Percentiles rank a stretch among this genome's conserved stretches.
phyloP scores from a whole-genome alignment of 331 rosid genomes.

The Stylosanthes scabra region DNA sequence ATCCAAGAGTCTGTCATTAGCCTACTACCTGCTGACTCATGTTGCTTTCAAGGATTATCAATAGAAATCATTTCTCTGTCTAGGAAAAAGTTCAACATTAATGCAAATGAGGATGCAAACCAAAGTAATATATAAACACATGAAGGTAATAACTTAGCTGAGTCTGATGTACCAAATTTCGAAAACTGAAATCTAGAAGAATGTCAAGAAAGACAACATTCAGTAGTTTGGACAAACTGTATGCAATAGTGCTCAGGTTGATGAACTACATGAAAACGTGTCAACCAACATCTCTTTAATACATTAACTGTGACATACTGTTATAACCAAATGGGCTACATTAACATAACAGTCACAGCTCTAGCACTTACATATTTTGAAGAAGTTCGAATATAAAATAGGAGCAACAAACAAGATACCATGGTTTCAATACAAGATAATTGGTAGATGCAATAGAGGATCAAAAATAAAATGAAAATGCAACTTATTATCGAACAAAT shows the following conservation, averaged over 20 bases:
- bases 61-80: constrained; percentile 79
- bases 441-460: constrained; percentile 19
- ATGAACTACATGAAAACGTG: background rate
- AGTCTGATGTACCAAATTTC: constrained; percentile 40
- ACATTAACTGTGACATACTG: constrained; percentile 1
- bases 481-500: constrained; percentile 13
- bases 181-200: constrained; percentile 32
- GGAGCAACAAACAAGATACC: constrained; percentile 1
- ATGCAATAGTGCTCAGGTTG: constrained; percentile 36
- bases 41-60: constrained; percentile 81
- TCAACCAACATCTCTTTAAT: constrained; percentile 28
- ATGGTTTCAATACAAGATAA: constrained; percentile 26
- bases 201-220: constrained; percentile 31
- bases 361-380: background rate
- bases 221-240: constrained; percentile 18
- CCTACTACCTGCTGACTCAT: constrained; percentile 85
- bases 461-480: constrained; percentile 1
- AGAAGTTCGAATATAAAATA: constrained; percentile 28
- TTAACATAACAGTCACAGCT: constrained; percentile 24
- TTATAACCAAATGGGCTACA: constrained; percentile 16
- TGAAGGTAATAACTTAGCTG: constrained; percentile 46
- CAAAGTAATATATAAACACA: constrained; percentile 45
- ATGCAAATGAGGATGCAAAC: constrained; percentile 57
- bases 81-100: constrained; percentile 72
- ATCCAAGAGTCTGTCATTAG: constrained; percentile 77